Percentiles rank a stretch among this genome's conserved stretches.
Conservation (phyloP, 176 grass and related monocot species). For the Phoenix roebelenii region DNA sequence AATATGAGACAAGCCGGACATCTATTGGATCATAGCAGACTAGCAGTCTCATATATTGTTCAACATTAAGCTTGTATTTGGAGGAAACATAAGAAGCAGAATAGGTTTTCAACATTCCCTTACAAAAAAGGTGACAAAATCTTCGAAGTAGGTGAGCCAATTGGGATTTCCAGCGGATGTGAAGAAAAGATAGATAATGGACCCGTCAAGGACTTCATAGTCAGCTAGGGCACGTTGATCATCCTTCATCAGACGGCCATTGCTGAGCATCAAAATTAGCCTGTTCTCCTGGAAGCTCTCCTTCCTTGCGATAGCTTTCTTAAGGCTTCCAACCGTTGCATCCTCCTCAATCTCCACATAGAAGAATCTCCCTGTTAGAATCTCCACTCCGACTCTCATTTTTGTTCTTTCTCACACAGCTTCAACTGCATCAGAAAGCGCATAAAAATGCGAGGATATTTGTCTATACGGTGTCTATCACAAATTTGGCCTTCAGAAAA, state of each 20-base stretch:
- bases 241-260: slow-evolving; percentile 10
- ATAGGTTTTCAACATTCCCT: not conserved
- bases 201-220: slow-evolving; percentile 3
- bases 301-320: slow-evolving; percentile 10
- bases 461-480: too few relatives aligned
- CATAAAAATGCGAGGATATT: too few relatives aligned
- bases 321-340: slow-evolving; percentile 6
- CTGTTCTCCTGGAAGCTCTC: slow-evolving; percentile 11
- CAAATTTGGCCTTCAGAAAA: too few relatives aligned
- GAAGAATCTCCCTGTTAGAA: slow-evolving; percentile 18
- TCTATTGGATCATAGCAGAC: too few relatives aligned
- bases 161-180: slow-evolving; percentile 6
- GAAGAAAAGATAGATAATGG: slow-evolving; percentile 20
- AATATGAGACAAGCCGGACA: too few relatives aligned
- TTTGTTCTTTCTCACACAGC: too few relatives aligned
- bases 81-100: too few relatives aligned
- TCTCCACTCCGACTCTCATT: slow-evolving; percentile 18
- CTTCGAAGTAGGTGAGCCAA: slow-evolving; percentile 19
- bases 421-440: too few relatives aligned
- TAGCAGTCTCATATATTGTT: too few relatives aligned
- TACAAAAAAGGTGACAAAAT: slow-evolving; percentile 12
- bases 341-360: slow-evolving; percentile 10
- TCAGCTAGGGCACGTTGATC: slow-evolving; percentile 2
- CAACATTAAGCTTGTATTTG: too few relatives aligned
- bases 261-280: slow-evolving; percentile 15